phyloP scores from a whole-genome alignment of 202 grass and related monocot species.

The Elaeis oleifera region DNA sequence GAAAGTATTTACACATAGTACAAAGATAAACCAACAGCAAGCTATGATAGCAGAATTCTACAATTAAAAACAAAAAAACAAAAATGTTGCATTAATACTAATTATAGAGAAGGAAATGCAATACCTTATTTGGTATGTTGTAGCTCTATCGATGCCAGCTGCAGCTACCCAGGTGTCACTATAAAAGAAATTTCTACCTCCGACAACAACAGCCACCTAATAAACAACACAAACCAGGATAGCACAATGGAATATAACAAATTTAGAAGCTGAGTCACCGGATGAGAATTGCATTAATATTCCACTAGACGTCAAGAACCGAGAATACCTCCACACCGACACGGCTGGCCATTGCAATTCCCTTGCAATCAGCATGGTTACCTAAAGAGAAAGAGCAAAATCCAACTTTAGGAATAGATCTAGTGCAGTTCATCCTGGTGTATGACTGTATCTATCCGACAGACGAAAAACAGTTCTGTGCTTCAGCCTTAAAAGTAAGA shows the following conservation, averaged over 20 bases:
- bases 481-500: not conserved
- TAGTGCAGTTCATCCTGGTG: too few relatives aligned
- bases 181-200: slow-evolving; percentile 86
- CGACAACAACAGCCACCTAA: slow-evolving; percentile 79
- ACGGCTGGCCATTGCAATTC: slow-evolving; percentile 72
- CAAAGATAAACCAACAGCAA: too few relatives aligned
- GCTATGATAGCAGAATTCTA: too few relatives aligned
- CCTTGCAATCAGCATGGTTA: slow-evolving; percentile 85
- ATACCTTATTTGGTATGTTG: slow-evolving; percentile 75
- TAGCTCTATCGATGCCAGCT: slow-evolving; percentile 70
- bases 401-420: not conserved
- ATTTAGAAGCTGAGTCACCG: not conserved
- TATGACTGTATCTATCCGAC: too few relatives aligned
- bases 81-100: not conserved
- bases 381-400: slow-evolving; percentile 25
- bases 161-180: slow-evolving; percentile 67
- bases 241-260: slow-evolving; percentile 2
- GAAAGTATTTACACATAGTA: too few relatives aligned
- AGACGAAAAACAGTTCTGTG: too few relatives aligned
- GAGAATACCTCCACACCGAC: slow-evolving; percentile 61
- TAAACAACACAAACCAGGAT: slow-evolving; percentile 21
- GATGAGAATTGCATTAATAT: not conserved
- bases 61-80: not conserved
- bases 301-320: not conserved
- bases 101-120: too few relatives aligned